A percentile compares a stretch with the other conserved stretches of the same genome.
Conservation (phyloP, 805 yeast species). For the Brettanomyces nanus region DNA sequence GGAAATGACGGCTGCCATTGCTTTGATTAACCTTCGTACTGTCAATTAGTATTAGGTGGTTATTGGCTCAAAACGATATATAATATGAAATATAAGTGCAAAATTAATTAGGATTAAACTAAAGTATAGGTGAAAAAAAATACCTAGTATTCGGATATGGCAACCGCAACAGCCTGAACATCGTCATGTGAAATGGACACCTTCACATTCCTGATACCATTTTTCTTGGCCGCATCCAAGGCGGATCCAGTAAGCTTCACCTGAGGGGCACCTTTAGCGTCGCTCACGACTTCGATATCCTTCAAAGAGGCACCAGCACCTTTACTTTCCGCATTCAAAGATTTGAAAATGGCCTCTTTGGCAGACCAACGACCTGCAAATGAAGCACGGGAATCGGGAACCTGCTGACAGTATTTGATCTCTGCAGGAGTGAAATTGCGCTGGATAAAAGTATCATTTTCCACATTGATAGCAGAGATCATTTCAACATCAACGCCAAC, state of each 20-base stretch:
- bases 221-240: slow-evolving; percentile 55
- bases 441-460: slow-evolving; percentile 85
- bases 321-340: slow-evolving; percentile 76
- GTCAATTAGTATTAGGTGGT: not conserved
- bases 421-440: slow-evolving; percentile 86
- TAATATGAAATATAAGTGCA: too few species aligned
- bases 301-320: slow-evolving; percentile 94
- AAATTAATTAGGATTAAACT: too few species aligned
- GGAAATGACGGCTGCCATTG: slow-evolving; percentile 29
- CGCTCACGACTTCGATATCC: slow-evolving; percentile 82
- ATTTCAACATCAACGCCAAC: slow-evolving; percentile 98
- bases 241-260: slow-evolving; percentile 78
- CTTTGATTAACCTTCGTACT: slow-evolving; percentile 25
- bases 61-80: not conserved
- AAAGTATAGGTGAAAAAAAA: too few species aligned
- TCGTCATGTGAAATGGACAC: slow-evolving; percentile 96
- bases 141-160: slow-evolving; percentile 49
- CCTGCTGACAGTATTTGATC: slow-evolving; percentile 63
- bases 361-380: slow-evolving; percentile 99
- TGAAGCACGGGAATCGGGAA: slow-evolving; percentile 79
- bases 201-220: slow-evolving; percentile 63
- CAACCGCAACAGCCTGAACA: slow-evolving; percentile 95
- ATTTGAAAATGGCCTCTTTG: slow-evolving; percentile 97
- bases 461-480: slow-evolving; percentile 68
- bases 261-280: slow-evolving; percentile 68